These are phyloP conservation scores for Quercus engelmannii DNA, from an alignment of 306 rosid species.

Conservation along the genomic window DNA sequence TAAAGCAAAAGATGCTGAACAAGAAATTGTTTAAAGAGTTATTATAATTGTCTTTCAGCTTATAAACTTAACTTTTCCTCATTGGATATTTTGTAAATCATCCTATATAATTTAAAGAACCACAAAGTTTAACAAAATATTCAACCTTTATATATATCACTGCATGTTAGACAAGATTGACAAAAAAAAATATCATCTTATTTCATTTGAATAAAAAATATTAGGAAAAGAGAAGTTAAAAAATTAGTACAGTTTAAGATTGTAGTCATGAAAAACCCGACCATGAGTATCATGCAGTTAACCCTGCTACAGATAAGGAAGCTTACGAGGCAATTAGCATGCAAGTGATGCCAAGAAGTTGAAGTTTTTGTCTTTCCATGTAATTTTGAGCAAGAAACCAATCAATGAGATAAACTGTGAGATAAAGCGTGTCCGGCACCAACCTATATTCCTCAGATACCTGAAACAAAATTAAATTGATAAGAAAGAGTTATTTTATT, in stretches of 20 bases:
- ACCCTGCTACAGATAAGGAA: slow-evolving; percentile 18
- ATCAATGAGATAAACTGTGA: slow-evolving; percentile 76
- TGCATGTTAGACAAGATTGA: neutral
- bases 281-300: slow-evolving; percentile 1
- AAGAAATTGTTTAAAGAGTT: neutral
- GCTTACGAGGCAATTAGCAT: slow-evolving; percentile 95
- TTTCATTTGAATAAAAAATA: neutral
- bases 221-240: neutral
- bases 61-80: neutral
- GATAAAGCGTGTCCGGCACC: slow-evolving; percentile 79
- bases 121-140: neutral
- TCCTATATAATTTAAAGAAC: neutral
- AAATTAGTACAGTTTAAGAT: neutral
- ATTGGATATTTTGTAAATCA: neutral
- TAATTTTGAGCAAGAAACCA: slow-evolving; percentile 74
- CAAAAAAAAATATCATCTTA: neutral
- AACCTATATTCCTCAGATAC: slow-evolving; percentile 82
- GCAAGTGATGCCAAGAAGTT: slow-evolving; percentile 93
- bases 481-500: neutral
- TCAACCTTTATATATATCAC: neutral
- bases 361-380: slow-evolving; percentile 73
- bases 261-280: neutral
- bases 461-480: slow-evolving; percentile 39
- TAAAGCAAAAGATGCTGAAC: neutral
- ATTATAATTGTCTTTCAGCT: neutral